These are phyloP conservation scores for Ophiostoma fasciatum DNA, from an alignment of 2,329 filamentous ascomycete species.

Conservation along the genomic window DNA sequence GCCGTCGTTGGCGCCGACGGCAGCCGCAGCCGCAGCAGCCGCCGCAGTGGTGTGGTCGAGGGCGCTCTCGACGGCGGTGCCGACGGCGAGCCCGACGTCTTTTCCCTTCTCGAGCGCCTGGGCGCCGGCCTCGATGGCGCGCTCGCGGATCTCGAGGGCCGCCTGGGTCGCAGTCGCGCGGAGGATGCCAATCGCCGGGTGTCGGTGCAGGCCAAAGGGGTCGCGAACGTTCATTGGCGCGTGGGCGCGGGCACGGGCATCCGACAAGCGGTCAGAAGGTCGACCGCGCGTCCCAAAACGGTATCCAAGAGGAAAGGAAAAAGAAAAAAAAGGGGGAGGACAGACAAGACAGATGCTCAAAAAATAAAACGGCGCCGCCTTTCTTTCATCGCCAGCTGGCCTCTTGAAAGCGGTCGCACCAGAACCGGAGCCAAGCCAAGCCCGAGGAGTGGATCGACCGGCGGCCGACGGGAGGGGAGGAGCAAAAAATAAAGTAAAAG, in stretches of 20 bases:
- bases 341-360: background rate
- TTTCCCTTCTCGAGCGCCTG: slow-evolving; percentile 30
- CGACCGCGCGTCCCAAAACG: no score
- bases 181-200: slow-evolving; percentile 28
- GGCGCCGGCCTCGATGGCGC: slow-evolving; percentile 33
- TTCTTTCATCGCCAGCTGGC: no score
- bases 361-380: no score
- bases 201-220: slow-evolving; percentile 25
- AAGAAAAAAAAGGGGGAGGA: background rate
- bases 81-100: slow-evolving; percentile 19
- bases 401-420: no score
- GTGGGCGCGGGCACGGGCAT: slow-evolving; percentile 5
- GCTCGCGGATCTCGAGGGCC: slow-evolving; percentile 28
- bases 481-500: no score
- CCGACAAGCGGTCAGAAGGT: no score
- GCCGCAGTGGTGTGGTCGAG: slow-evolving; percentile 5
- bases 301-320: background rate
- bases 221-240: slow-evolving; percentile 26
- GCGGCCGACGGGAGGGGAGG: no score
- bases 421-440: no score
- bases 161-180: slow-evolving; percentile 31
- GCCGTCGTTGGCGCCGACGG: slow-evolving; percentile 12
- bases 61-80: slow-evolving; percentile 9
- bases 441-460: no score
- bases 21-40: background rate